These are phyloP conservation scores for Starmerella vaccinii DNA, from an alignment of 805 yeast genomes.

Conservation along the genomic window DNA sequence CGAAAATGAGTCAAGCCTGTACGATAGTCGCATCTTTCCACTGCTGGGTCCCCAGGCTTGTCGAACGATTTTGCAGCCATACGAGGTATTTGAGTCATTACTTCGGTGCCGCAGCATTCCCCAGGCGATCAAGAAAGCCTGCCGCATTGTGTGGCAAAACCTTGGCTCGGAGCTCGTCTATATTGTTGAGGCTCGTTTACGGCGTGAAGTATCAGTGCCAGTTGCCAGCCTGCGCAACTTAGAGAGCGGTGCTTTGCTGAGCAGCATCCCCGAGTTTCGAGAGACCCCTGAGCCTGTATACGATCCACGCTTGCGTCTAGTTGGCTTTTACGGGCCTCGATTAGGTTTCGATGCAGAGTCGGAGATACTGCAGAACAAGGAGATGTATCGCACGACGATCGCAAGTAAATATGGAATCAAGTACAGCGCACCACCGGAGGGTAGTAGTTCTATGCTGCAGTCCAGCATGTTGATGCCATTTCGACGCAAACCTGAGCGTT, in stretches of 20 bases:
- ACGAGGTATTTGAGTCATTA: constrained; percentile 25
- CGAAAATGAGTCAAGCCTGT: neutral
- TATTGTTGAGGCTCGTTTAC: constrained; percentile 24
- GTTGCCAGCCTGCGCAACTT: neutral
- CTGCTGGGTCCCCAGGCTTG: constrained; percentile 7
- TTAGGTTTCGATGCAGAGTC: neutral
- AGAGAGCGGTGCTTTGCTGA: neutral
- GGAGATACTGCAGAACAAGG: neutral
- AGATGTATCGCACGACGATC: constrained; percentile 8
- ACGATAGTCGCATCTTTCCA: neutral
- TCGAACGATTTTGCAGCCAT: constrained; percentile 22
- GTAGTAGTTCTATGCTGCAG: neutral
- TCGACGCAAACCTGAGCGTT: constrained; percentile 8
- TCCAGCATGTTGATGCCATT: constrained; percentile 20
- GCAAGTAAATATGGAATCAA: constrained; percentile 17
- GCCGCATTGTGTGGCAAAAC: constrained; percentile 22
- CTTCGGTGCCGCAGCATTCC: constrained; percentile 20
- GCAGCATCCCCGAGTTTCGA: neutral
- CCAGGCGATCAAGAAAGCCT: constrained; percentile 27
- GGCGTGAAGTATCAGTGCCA: neutral
- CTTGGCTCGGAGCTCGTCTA: constrained; percentile 26
- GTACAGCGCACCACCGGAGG: neutral
- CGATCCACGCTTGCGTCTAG: neutral
- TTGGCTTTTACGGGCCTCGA: constrained; percentile 6
- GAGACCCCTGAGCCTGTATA: neutral